Evolutionary conservation across 1,139 yeast species (phyloP), one percentile per base, ranked within the genome.

Genomic region (Diutina siamensis): DNA sequence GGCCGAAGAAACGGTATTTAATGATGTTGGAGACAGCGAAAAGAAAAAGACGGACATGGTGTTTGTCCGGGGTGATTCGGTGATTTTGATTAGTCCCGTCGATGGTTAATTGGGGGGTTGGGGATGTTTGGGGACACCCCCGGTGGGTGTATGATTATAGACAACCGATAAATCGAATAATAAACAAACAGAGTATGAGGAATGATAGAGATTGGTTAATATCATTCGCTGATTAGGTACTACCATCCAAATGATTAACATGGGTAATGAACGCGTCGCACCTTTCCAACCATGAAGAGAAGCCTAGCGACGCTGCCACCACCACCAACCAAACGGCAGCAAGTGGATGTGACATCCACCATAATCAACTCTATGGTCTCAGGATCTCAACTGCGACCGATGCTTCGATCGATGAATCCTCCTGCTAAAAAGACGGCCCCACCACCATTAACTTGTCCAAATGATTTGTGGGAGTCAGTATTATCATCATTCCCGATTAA

Each of bases 51-150:
- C 88, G 20, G 96, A 86, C 49, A 85, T 94, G 92, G 81, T 94
- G 45, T 92, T 89, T 65, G 92, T 94, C 19, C 80, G 98, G 67
- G 98, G 98, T 18, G 97, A 92, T 64, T 81, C 94, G 4, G 97
- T 89, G 44, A 86, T 92, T 47, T 72, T 88, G 55, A 78, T 86
- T 49, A 80, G 86, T 49, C 74, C 76, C 18, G 52, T 61, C 20
- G 53, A 56, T 21, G 36, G 20, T 3, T 34, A 15, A 18, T 7
- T 12, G 12, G 34, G 10, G 7, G 28, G 28, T 7, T 25, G 7
- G 10, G 28, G 9, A 25, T 7, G 28, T 7, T 10, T 25, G 28
- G 28, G 28, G n/a, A n/a, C 10, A 25, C 28, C 28, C 28, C 28
- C 28, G 28, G 28, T 25, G 28, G 28, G 28, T 25, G 10, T n/a